Conservation (phyloP, 164 flowering plant genomes). For the Stephania japonica region DNA sequence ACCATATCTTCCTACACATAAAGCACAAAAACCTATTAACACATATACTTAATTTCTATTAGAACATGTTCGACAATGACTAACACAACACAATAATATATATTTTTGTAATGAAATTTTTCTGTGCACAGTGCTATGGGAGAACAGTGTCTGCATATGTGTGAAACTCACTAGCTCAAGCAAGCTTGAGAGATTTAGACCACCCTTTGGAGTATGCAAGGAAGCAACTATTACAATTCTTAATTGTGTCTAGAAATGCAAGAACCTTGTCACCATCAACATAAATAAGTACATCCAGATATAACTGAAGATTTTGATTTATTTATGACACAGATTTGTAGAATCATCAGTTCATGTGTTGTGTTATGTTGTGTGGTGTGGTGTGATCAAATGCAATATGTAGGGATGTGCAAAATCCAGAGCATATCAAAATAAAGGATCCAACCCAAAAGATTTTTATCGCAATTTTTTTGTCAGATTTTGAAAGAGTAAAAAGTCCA, state of each 20-base stretch:
- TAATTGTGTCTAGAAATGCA: no score
- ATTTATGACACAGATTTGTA: not conserved
- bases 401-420: no score
- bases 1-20: not conserved
- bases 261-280: not conserved
- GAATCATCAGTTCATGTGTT: not conserved
- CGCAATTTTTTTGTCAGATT: no score
- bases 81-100: no score
- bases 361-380: not conserved
- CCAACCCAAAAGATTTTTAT: no score
- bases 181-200: no score
- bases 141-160: not conserved
- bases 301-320: not conserved
- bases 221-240: no score
- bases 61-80: no score
- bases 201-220: no score
- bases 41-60: no score
- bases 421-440: no score
- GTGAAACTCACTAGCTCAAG: not conserved
- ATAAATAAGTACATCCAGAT: not conserved
- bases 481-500: no score
- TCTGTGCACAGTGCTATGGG: not conserved
- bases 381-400: not conserved
- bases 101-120: not conserved
- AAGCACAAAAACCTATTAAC: constrained; percentile 6